A percentile compares a stretch with the other conserved stretches of the same genome.
Conservation (phyloP, 352 stramenopile genomes). For the Phytophthora hybrid region DNA sequence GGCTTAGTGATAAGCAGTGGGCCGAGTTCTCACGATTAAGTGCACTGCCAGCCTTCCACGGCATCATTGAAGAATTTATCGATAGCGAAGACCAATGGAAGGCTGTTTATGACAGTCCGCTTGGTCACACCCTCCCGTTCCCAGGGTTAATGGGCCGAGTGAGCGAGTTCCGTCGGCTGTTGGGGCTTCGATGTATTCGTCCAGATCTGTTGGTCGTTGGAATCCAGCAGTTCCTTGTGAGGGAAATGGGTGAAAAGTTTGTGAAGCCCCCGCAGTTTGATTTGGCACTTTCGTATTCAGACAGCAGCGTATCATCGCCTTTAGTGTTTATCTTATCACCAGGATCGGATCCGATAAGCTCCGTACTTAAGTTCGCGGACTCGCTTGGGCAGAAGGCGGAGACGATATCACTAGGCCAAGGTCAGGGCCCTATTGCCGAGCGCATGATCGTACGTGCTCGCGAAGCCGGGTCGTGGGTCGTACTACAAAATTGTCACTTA, state of each 20-base stretch:
- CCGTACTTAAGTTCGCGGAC: conserved; percentile 92
- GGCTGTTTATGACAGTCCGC: conserved; percentile 86
- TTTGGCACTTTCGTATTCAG: conserved; percentile 86
- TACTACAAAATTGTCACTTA: conserved; percentile 93
- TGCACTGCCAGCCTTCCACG: conserved; percentile 77
- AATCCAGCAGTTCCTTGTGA: conserved; percentile 91
- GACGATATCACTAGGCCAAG: conserved; percentile 93
- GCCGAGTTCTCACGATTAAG: conserved; percentile 93
- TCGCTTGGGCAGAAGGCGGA: conserved; percentile 77
- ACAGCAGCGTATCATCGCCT: conserved; percentile 86
- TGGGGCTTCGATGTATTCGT: conserved; percentile 85
- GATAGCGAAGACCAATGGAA: conserved; percentile 86
- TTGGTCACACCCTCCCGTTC: conserved; percentile 84
- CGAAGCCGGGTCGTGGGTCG: conserved; percentile 90
- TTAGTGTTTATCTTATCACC: conserved; percentile 94
- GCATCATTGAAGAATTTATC: conserved; percentile 87
- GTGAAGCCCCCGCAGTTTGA: conserved; percentile 93
- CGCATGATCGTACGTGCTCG: conserved; percentile 87
- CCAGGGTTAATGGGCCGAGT: conserved; percentile 69
- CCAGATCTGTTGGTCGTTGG: conserved; percentile 89
- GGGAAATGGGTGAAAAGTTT: conserved; percentile 92
- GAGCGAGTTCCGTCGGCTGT: conserved; percentile 76
- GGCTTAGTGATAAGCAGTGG: conserved; percentile 94
- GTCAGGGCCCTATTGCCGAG: conserved; percentile 92
- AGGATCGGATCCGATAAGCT: conserved; percentile 92